Evolutionary conservation across 2,329 filamentous ascomycete genomes (phyloP).

Genomic region (Paraphoma sp.): DNA sequence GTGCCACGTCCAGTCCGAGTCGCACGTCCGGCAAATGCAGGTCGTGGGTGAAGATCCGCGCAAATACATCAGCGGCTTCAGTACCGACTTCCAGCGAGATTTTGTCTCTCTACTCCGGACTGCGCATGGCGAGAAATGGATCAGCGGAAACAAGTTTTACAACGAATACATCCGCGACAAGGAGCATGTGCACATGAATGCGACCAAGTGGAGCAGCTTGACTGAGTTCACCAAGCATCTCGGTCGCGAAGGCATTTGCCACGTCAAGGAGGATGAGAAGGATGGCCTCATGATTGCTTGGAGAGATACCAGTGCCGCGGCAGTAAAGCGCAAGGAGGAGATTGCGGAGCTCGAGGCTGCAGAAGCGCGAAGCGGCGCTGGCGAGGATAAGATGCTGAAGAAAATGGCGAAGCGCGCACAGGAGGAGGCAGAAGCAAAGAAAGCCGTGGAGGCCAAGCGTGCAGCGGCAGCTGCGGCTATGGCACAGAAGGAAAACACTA

Average conservation of each 20-base stretch:
- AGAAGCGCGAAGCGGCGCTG: constrained; percentile 88
- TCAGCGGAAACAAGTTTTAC: constrained; percentile 92
- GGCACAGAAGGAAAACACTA: constrained; percentile 46
- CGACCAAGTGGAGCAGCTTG: constrained; percentile 85
- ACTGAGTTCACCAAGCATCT: constrained; percentile 90
- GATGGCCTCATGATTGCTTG: constrained; percentile 88
- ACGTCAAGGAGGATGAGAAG: constrained; percentile 82
- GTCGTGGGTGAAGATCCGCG: constrained; percentile 86
- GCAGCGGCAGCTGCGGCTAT: constrained; percentile 47
- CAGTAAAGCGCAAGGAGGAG: constrained; percentile 79
- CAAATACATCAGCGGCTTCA: constrained; percentile 83
- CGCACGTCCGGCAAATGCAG: constrained; percentile 88
- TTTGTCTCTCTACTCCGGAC: constrained; percentile 81
- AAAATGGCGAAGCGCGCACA: constrained; percentile 83
- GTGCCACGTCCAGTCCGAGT: constrained; percentile 81
- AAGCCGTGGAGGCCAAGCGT: constrained; percentile 51
- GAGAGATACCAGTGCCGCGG: constrained; percentile 91
- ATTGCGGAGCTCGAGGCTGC: constrained; percentile 82
- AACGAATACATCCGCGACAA: constrained; percentile 82
- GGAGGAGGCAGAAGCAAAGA: constrained; percentile 56
- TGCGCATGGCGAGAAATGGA: constrained; percentile 86
- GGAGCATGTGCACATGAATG: constrained; percentile 87
- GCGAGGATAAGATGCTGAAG: constrained; percentile 81
- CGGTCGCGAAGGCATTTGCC: constrained; percentile 83
- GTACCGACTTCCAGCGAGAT: constrained; percentile 79